These are phyloP conservation scores for Colletotrichum tamarilloi DNA, from an alignment of 2,329 filamentous ascomycete species.

Conservation along the genomic window DNA sequence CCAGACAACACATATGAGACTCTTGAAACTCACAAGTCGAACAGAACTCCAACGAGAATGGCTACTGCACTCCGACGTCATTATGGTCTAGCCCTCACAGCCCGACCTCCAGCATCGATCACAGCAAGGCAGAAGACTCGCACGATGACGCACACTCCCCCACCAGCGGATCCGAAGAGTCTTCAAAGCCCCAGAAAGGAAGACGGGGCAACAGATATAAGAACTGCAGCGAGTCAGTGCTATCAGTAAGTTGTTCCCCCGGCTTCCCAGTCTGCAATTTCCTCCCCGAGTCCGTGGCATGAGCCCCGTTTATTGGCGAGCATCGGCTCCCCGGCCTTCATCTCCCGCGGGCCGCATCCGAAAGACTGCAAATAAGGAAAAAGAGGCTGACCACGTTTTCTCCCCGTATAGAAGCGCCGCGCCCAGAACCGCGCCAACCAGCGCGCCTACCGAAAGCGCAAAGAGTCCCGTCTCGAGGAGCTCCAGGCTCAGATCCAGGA, in stretches of 20 bases:
- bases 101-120: slow-evolving; percentile 29
- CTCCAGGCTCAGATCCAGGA: slow-evolving; percentile 31
- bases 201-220: slow-evolving; percentile 34
- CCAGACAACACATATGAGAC: not conserved
- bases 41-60: slow-evolving; percentile 21
- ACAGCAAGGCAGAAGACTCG: slow-evolving; percentile 23
- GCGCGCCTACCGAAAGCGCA: slow-evolving; percentile 33
- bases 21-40: not conserved
- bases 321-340: not conserved
- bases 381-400: not conserved
- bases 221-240: slow-evolving; percentile 34
- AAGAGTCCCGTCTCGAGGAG: slow-evolving; percentile 30
- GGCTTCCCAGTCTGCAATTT: not conserved
- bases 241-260: slow-evolving; percentile 23
- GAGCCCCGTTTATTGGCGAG: too few relatives aligned
- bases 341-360: not conserved
- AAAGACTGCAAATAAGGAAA: not conserved
- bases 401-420: slow-evolving; percentile 18
- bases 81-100: slow-evolving; percentile 31
- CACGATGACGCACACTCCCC: slow-evolving; percentile 26
- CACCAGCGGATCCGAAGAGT: slow-evolving; percentile 7
- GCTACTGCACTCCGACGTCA: slow-evolving; percentile 29
- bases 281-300: not conserved
- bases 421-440: slow-evolving; percentile 34
- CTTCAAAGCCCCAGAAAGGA: slow-evolving; percentile 14